phyloP scores from a whole-genome alignment of 148 eudicot genomes.

The Hydrangea macrophylla region DNA sequence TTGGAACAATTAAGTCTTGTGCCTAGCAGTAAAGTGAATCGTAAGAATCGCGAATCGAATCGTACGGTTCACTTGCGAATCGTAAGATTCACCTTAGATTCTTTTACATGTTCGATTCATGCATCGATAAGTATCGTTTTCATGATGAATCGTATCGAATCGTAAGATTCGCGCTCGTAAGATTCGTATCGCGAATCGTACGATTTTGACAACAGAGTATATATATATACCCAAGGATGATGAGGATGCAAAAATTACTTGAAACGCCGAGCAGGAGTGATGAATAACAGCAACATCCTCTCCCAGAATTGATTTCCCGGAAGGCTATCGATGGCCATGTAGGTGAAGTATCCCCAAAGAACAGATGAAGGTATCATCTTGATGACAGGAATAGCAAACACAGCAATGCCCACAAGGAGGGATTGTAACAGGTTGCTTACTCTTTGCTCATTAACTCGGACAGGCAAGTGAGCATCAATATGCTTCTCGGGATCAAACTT shows the following conservation, averaged over 20 bases:
- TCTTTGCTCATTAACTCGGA: slow-evolving; percentile 71
- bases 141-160: no score
- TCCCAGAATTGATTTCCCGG: slow-evolving; percentile 79
- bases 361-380: slow-evolving; percentile 65
- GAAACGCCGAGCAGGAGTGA: slow-evolving; percentile 45
- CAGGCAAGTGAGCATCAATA: slow-evolving; percentile 61
- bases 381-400: slow-evolving; percentile 53
- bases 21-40: no score
- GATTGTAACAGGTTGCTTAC: slow-evolving; percentile 68
- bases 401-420: slow-evolving; percentile 40
- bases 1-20: no score
- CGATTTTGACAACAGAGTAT: no score
- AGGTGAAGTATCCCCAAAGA: slow-evolving; percentile 74
- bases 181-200: no score
- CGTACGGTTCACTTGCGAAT: no score
- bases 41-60: no score
- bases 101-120: no score
- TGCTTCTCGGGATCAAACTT: slow-evolving; percentile 46
- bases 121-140: no score
- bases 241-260: slow-evolving; percentile 36
- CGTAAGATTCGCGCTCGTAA: no score
- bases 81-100: no score
- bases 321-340: slow-evolving; percentile 68
- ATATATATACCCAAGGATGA: neutral
- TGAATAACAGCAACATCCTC: slow-evolving; percentile 42